These are phyloP conservation scores for Herpetospermum pedunculosum DNA, from an alignment of 306 rosid species.

Conservation along the genomic window DNA sequence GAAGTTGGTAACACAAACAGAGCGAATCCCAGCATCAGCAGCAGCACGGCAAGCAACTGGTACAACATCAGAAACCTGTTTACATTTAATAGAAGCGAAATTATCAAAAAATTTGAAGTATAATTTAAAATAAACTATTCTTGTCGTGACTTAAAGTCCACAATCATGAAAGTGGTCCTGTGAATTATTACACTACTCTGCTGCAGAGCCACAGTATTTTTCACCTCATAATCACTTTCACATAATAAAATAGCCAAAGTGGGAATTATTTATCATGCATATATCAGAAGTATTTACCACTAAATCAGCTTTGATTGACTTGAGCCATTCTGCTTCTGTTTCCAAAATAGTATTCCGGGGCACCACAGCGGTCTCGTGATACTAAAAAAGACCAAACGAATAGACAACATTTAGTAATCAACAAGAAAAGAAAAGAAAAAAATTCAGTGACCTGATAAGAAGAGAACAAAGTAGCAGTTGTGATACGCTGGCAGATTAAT, in stretches of 20 bases:
- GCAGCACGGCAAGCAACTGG: constrained; percentile 97
- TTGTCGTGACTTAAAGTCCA: neutral
- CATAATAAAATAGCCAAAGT: neutral
- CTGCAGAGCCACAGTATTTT: neutral
- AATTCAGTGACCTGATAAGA: neutral
- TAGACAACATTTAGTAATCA: constrained; percentile 2
- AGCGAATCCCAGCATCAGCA: constrained; percentile 92
- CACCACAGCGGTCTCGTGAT: constrained; percentile 80
- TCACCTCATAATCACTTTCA: neutral
- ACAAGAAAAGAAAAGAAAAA: neutral
- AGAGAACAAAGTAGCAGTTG: neutral
- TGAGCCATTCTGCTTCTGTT: constrained; percentile 70
- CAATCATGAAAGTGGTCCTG: neutral
- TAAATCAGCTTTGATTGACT: constrained; percentile 79
- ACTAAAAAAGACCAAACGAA: constrained; percentile 25
- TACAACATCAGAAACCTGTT: constrained; percentile 89
- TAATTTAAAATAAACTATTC: neutral
- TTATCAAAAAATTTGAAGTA: neutral
- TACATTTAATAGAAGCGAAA: constrained; percentile 14
- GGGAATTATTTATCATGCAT: neutral
- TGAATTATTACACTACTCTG: neutral
- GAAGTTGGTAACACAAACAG: constrained; percentile 93
- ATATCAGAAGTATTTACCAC: constrained; percentile 42
- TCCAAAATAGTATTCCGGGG: constrained; percentile 68
- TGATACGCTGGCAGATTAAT: neutral